Conservation (phyloP, 345 rosid species). For the Citrus inodora region DNA sequence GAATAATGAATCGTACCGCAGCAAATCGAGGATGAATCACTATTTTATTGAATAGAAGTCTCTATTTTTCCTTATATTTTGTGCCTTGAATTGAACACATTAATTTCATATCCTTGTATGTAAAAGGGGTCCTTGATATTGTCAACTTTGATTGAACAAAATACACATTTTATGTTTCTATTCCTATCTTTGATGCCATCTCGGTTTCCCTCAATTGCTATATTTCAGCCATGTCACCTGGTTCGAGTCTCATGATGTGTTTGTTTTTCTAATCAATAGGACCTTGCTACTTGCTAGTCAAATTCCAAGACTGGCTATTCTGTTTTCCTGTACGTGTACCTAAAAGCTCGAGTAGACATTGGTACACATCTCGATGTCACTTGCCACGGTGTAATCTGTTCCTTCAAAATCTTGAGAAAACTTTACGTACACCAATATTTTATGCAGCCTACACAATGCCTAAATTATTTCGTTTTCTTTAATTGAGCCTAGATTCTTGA, state of each 20-base stretch:
- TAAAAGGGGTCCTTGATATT: conserved; percentile 29
- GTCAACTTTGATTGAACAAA: conserved; percentile 30
- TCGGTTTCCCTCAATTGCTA: conserved; percentile 16
- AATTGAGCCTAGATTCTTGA: conserved; percentile 34
- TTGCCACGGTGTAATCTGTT: conserved; percentile 19
- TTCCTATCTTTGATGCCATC: conserved; percentile 55
- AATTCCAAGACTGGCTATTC: conserved; percentile 37
- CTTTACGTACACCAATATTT: conserved; percentile 14
- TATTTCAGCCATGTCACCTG: conserved; percentile 15
- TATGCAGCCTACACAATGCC: not conserved
- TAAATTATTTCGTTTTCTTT: conserved; percentile 20
- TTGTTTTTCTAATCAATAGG: conserved; percentile 2
- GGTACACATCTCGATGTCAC: conserved; percentile 47
- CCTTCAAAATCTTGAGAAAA: conserved; percentile 31
- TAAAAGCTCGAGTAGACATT: conserved; percentile 11
- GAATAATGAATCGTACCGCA: conserved; percentile 15
- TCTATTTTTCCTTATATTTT: conserved; percentile 22
- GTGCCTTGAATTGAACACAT: conserved; percentile 40
- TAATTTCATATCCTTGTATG: conserved; percentile 42
- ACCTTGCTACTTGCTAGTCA: conserved; percentile 30
- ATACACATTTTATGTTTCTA: conserved; percentile 56
- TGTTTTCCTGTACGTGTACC: conserved; percentile 31
- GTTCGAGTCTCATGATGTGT: conserved; percentile 17
- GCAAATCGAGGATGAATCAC: conserved; percentile 26
- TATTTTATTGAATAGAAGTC: conserved; percentile 53